These are phyloP conservation scores for Lodderomyces beijingensis DNA, from an alignment of 1,139 yeast genomes.

Conservation along the genomic window DNA sequence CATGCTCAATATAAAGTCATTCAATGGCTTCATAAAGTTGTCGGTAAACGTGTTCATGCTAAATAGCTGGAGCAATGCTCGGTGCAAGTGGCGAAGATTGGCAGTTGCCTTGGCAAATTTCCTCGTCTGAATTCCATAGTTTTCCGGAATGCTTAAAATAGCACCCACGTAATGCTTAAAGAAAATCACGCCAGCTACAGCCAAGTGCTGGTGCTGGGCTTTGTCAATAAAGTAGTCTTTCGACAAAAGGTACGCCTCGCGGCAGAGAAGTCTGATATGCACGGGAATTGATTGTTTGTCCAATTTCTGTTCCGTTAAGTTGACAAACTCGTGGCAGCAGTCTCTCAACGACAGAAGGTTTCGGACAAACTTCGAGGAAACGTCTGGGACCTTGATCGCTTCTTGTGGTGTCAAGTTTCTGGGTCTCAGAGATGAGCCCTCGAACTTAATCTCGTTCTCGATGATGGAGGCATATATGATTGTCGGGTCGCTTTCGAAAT, in stretches of 20 bases:
- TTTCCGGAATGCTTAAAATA: conserved; percentile 67
- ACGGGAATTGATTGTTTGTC: conserved; percentile 52
- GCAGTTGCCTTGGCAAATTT: conserved; percentile 30
- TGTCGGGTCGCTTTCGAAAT: conserved; percentile 80
- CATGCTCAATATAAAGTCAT: conserved; percentile 59
- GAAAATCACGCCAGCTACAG: conserved; percentile 67
- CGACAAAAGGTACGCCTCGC: conserved; percentile 30
- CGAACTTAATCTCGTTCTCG: conserved; percentile 44
- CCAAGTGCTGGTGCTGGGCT: conserved; percentile 49
- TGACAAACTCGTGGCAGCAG: conserved; percentile 52
- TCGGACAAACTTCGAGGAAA: conserved; percentile 61
- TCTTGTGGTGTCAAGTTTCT: conserved; percentile 47
- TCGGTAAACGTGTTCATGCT: conserved; percentile 67
- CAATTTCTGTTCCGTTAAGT: conserved; percentile 30
- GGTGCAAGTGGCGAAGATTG: conserved; percentile 56
- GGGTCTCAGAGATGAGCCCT: conserved; percentile 33
- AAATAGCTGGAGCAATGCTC: conserved; percentile 63
- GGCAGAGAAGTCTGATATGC: conserved; percentile 46
- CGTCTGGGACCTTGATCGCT: conserved; percentile 76
- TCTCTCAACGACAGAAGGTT: conserved; percentile 78
- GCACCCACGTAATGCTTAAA: conserved; percentile 60
- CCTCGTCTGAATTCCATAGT: conserved; percentile 42
- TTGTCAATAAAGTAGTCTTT: conserved; percentile 48
- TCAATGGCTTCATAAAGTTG: conserved; percentile 73
- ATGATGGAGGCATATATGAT: conserved; percentile 49